Base-by-base conservation (phyloP, 257 asterid species). In the Rubia yunnanensis region DNA sequence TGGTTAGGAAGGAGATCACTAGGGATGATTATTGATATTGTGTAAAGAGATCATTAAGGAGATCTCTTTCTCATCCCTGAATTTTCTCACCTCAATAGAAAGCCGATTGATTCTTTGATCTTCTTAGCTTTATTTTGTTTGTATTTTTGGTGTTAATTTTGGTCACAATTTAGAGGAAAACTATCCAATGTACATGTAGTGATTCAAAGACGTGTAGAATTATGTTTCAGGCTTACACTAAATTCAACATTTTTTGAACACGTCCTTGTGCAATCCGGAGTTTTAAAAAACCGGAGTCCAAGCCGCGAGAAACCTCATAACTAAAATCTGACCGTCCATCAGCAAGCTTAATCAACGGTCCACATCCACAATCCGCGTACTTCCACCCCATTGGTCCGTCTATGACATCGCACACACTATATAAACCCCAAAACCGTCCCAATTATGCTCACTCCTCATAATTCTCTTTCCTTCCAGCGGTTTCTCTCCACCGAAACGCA, bases 301-400 rank as follows among this genome's bases (percentile, higher is more conserved):
- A 36, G 41, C 60, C 34, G 49, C 8, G 41, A 52, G 35, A 30
- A 34, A 11, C 57, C 17, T 32, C 27, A 7, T 56, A 20, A 41
- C 24, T 41, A 14, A 34, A 30, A 79, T 73, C 79, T 17, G 4
- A 38, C 84, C 88, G 81, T 88, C 71, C 35, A 70, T 48, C 64
- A 2, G 8, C 0, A 0, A 0, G 17, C 15, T 62, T 63, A 54
- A 86, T 84, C 88, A 20, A 88, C 83, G 84, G 84, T 3, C 15
- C 0, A 0, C 5, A 22, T 55, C 5, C 1, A 44, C 58, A 70
- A 86, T 88, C 94, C 82, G 67, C 28, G 24, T 67, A 24, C 77
- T 72, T 6, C 24, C 0, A 18, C 22, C 9, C 57, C 31, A 84
- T 78, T 82, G 87, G 89, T 49, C 30, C 9, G 4, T 1, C 30